Evolutionary conservation across 2,329 filamentous ascomycete species (phyloP), one percentile per base, ranked within the genome.

Genomic region (Plectosphaerella sp.): DNA sequence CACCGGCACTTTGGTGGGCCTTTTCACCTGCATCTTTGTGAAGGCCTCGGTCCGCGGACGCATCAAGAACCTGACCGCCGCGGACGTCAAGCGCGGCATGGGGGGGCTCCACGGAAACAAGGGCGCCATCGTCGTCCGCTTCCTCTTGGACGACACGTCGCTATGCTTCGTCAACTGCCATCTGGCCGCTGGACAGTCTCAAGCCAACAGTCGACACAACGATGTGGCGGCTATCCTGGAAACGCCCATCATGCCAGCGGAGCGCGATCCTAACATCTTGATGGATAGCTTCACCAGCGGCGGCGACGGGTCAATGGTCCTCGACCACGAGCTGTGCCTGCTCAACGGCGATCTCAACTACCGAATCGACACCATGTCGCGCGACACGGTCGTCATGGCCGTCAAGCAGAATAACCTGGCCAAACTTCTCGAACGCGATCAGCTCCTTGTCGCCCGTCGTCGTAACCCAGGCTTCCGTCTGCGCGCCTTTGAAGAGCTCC

Each of bases 141-240:
- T 99, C 70, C 80, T 92, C 61, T 72, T 99, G 3, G 94, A 99
- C 63, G 92, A 99, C 68, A 94, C 87, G 48, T 97, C 93, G 2
- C 71, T 99, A 36, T 99, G 94, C 72, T 93, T 99, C 69, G 82
- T 97, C 72, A 99, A 99, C 66, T 99, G 94, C 67, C 94, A 99
- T 80, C 75, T 99, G 54, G 94, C 94, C 16, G 94, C 94, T 0
- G 94, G 94, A 1, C 94, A 99, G 68, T 86, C 88, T 0, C 89
- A 96, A 54, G 96, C 93, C 0, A 88, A 88, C 53, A 85, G 92
- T 61, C 89, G 94, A 7, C 96, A 99, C 71, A 94, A 91, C 61
- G 94, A 99, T 63, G 84, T 96, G 24, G 89, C 91, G 1, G 87
- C 86, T 4, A 97, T 99, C 53, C 81, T 99, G 25, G 93, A 97